phyloP scores from a whole-genome alignment of 257 asterid species.

The Orobanche coerulescens region DNA sequence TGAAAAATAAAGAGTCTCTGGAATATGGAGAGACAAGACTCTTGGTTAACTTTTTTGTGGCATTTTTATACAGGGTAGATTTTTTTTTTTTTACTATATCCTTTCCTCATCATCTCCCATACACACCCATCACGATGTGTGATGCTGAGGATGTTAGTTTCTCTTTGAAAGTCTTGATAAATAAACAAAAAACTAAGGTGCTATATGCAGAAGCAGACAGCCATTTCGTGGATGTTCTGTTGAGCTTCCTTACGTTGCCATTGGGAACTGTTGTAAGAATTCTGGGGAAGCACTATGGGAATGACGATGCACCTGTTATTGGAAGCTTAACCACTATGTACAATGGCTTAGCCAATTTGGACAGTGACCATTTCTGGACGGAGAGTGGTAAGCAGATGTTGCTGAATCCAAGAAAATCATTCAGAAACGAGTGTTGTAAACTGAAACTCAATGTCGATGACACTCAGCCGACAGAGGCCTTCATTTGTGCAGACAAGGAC shows the following conservation, averaged over 20 bases:
- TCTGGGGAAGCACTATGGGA: not conserved
- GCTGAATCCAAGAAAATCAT: conserved; percentile 6
- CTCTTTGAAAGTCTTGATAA: conserved; percentile 12
- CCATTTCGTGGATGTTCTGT: conserved; percentile 15
- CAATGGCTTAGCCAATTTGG: not conserved
- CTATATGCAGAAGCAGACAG: conserved; percentile 6
- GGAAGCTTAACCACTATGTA: conserved; percentile 18
- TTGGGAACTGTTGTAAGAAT: not conserved
- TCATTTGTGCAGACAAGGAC: not conserved
- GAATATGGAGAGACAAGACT: too few relatives aligned
- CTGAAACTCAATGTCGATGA: conserved; percentile 9
- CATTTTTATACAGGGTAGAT: too few relatives aligned
- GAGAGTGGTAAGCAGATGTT: not conserved
- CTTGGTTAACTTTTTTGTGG: too few relatives aligned
- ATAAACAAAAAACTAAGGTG: conserved; percentile 18
- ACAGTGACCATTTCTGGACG: not conserved
- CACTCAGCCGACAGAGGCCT: not conserved
- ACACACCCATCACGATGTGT: conserved; percentile 13
- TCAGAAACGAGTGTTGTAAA: not conserved
- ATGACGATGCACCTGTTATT: not conserved
- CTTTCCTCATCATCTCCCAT: too few relatives aligned
- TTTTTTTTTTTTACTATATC: too few relatives aligned
- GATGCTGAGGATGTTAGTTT: not conserved
- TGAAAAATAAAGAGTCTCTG: too few relatives aligned
- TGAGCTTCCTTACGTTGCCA: conserved; percentile 21